Base-by-base conservation (phyloP, 2,329 filamentous ascomycete genomes). In the Epichloe elymi region DNA sequence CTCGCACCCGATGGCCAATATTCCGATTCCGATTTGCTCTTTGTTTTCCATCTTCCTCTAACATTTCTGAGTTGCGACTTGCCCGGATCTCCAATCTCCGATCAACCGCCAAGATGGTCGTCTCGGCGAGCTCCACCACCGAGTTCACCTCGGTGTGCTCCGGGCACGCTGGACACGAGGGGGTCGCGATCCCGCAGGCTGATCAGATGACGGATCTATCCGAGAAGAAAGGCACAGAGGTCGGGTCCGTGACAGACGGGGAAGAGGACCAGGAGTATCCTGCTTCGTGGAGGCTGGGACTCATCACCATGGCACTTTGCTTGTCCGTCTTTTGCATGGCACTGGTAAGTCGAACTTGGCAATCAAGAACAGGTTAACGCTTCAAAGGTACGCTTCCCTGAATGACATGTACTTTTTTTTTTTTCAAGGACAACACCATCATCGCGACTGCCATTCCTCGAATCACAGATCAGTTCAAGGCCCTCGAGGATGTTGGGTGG, bases 371-470 rank as follows among this genome's bases (percentile, higher is more conserved):
- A 35, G 7, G 23, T 7, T n/a, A n/a, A 7, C 23, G 23, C 6
- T 8, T 26, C 23, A 26, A 26, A 26, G 19, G 2, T 19, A 19
- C 2, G 19, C 19, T 19, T 19, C 19, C 19, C 1, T 30, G 26
- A 26, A 8, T 7, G 11, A 35, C 37, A 36, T 14, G 5, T n/a
- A 1, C 3, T 11, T 2, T 15, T 36, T 36, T 36, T 6, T 52
- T 49, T 19, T 19, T 30, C 11, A n/a, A 65, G 64, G 66, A 67
- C 54, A 63, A 61, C 54, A 65, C 64, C 10, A 69, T 70, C 49
- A 63, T 70, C 30, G 59, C 67, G 6, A 71, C 66, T 1, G 62
- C 62, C 6, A 59, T 65, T 6, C 62, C 12, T 11, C 55, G 55
- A 48, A 67, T 66, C 50, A 65, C 63, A 2, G 59, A 54, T 20